phyloP scores from a whole-genome alignment of 176 grass and related monocot genomes.

The Triticum monococcum region DNA sequence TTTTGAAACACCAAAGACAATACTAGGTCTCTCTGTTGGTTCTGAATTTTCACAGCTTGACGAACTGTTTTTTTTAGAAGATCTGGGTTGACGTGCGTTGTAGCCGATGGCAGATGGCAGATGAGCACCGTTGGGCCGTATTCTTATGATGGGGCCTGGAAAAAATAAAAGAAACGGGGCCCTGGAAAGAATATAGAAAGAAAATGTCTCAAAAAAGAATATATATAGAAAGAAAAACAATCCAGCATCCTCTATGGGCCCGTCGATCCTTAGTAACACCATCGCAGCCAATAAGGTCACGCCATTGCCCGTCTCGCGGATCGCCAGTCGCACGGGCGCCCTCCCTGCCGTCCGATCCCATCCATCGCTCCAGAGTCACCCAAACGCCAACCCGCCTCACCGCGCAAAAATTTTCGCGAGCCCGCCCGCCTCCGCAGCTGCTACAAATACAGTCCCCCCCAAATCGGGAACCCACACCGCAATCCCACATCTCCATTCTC shows the following conservation, averaged over 20 bases:
- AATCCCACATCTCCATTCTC: neutral
- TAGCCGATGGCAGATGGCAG: no score
- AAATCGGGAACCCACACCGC: accelerated
- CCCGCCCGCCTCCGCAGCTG: conserved; percentile 34
- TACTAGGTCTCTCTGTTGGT: no score
- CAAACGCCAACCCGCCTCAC: neutral
- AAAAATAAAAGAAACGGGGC: no score
- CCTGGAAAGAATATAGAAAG: neutral
- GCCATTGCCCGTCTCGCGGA: neutral
- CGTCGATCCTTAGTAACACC: neutral
- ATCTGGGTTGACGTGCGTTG: no score
- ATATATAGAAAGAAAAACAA: neutral
- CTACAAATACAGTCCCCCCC: conserved; percentile 35
- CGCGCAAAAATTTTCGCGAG: conserved; percentile 12
- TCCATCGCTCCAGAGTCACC: conserved; percentile 30
- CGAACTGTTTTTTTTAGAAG: no score
- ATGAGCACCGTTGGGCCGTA: neutral
- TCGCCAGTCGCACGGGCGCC: neutral
- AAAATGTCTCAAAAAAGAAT: no score
- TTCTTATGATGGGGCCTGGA: neutral
- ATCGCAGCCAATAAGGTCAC: neutral
- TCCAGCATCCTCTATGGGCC: neutral
- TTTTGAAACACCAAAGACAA: no score
- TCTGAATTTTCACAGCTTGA: no score
- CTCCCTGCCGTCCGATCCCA: conserved; percentile 10